Base-by-base conservation (phyloP, 1,284 basidiomycete genomes). In the Tremellales sp. region DNA sequence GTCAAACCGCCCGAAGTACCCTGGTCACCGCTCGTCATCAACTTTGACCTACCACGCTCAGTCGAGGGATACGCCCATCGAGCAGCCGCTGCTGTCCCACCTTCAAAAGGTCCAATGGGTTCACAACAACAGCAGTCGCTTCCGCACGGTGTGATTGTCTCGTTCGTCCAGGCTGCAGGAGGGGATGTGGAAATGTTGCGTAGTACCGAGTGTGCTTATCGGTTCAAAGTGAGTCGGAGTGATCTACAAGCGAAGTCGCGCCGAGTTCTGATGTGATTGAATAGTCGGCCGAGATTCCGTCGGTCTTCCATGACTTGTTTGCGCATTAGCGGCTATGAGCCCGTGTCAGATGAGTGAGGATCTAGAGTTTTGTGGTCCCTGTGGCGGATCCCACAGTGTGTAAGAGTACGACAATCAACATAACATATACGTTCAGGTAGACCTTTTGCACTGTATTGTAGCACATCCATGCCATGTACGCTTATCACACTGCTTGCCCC, bases 171-270 rank as follows among this genome's bases (percentile, higher is more conserved):
- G 51, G 92, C 92, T 40, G 91, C 90, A 2, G 92, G 92, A 29
- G 92, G 92, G 40, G 92, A 97, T 70, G 90, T 97, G 43, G 92
- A 97, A 77, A 96, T 96, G 92, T 78, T 97, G 58, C 83, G 92
- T 66, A 91, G 88, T 61, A 93, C 96, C 78, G 92, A 97, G 78
- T 94, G 91, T 80, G 91, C 90, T 75, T 93, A 92, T 80, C 89
- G 91, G 82, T 92, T 76, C 67, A 76, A 76, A 57, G 72, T 73
- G 51, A 46, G 70, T 62, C n/a, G 3, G 17, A 3, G 12, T 25
- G 29, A 27, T 17, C 29, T n/a, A 24, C 13, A 17, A 1, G 22
- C 39, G 23, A 6, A 17, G 22, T 5, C 29, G 13, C 24, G 25
- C 37, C 37, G 29, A 41, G 21, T 8, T 15, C 29, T 37, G 40